Conservation (phyloP, 441 rosid genomes). For the Erodium texanum region DNA sequence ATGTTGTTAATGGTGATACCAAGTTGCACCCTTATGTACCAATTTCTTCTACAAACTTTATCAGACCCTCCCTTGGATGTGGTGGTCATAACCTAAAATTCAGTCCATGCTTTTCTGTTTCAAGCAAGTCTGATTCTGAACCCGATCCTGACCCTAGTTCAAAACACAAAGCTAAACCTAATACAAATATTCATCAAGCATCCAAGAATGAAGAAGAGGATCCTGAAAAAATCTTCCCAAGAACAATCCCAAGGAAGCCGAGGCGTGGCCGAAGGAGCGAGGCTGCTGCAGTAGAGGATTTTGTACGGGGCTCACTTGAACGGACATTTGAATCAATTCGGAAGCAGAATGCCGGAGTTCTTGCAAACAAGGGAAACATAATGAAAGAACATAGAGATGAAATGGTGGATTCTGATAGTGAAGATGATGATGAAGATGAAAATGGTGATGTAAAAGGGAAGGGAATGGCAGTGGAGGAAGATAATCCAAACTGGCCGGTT, state of each 20-base stretch:
- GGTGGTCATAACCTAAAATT: conserved; percentile 10
- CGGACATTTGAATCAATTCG: no score
- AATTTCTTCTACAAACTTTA: not conserved
- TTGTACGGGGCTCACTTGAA: conserved; percentile 53
- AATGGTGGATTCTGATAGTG: conserved; percentile 22
- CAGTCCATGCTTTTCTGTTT: conserved; percentile 26
- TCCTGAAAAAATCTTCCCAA: conserved; percentile 27
- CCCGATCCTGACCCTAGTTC: conserved; percentile 26
- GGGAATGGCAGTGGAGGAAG: conserved; percentile 72
- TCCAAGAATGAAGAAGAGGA: conserved; percentile 18
- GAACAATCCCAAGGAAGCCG: conserved; percentile 42
- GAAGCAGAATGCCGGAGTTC: no score
- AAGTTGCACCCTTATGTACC: not conserved
- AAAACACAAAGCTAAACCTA: conserved; percentile 10
- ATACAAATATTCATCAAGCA: conserved; percentile 11
- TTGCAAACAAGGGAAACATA: no score
- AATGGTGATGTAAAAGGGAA: conserved; percentile 21
- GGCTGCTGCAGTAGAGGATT: conserved; percentile 74
- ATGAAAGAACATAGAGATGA: no score
- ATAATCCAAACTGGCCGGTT: conserved; percentile 67
- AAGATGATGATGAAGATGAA: conserved; percentile 9
- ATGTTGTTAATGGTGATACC: conserved; percentile 10
- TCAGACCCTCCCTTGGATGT: not conserved
- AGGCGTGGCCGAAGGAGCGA: conserved; percentile 74
- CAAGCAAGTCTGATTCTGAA: conserved; percentile 34